Conservation (phyloP, 805 yeast genomes). For the Pichia rugopelliculosa region DNA sequence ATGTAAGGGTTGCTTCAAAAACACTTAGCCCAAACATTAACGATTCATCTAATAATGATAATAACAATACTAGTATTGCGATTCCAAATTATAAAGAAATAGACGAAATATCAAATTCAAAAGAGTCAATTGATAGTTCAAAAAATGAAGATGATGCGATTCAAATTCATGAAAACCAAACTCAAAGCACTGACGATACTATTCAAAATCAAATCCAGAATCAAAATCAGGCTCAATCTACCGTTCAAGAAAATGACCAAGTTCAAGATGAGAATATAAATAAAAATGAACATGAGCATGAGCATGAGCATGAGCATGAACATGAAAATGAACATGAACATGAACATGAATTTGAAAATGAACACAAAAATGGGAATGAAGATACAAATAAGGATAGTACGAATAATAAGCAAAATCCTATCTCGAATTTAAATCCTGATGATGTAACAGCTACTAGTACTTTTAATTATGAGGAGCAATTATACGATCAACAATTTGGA, state of each 20-base stretch:
- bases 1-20: too few species aligned
- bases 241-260: neutral
- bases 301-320: neutral
- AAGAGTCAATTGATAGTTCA: constrained; percentile 31
- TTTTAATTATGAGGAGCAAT: constrained; percentile 16
- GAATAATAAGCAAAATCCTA: constrained; percentile 5
- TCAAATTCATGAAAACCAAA: constrained; percentile 12
- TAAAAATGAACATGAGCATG: neutral
- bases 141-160: constrained; percentile 28
- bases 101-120: constrained; percentile 26
- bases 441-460: neutral
- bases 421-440: constrained; percentile 3
- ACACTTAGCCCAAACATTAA: neutral
- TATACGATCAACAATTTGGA: constrained; percentile 19
- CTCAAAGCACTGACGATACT: constrained; percentile 12
- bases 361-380: constrained; percentile 14
- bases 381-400: neutral
- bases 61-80: neutral
- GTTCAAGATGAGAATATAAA: neutral
- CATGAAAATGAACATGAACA: constrained; percentile 15
- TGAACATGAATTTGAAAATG: neutral
- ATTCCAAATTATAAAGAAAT: constrained; percentile 5
- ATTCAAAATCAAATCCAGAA: neutral
- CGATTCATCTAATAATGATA: neutral
- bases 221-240: neutral